Base-by-base conservation (phyloP, 202 grass and related monocot genomes). In the Eragrostis tef region DNA sequence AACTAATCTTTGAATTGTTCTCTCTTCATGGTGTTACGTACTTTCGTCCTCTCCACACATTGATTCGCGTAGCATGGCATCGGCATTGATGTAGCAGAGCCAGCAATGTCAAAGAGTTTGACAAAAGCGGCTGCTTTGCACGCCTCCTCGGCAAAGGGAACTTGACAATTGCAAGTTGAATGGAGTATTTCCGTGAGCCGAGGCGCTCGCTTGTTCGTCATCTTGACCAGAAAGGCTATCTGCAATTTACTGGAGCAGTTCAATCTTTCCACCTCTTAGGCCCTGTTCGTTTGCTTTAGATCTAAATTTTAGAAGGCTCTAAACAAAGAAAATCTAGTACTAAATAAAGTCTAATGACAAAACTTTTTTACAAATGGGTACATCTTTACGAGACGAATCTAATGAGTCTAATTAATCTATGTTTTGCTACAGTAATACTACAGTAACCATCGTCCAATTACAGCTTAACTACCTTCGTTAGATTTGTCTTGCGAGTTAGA, bases 61-160 rank as follows among this genome's bases (percentile, higher is more conserved):
- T 20, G 56, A 64, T 71, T 56, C 74, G 21, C 29, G 31, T 61
- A 31, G 57, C 65, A 17, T 71, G 17, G 65, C 73, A 19, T 71
- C 27, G 2, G 47, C 65, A 74, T 72, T 59, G 6, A 49, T 66
- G 77, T 31, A 10, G 24, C 67, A 44, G 45, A 79, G 62, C 22
- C 67, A 75, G 46, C 20, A 66, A 70, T 36, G 74, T 90, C 63
- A 86, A 86, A 63, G 15, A 1, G 80, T 90, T 79, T 83, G 88
- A 83, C 82, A 60, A 63, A 67, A 25, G 62, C 26, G 88, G 59
- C 45, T 86, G 73, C 73, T 74, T 83, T 82, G 79, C 73, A 78
- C 80, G 50, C 59, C 42, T 66, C 67, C 67, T 67, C 74, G 79
- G 61, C 74, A 54, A 73, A 74, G 79, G 78, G 48, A 77, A 79